These are phyloP conservation scores for Anacardium occidentale DNA, from an alignment of 345 rosid genomes.

Conservation along the genomic window DNA sequence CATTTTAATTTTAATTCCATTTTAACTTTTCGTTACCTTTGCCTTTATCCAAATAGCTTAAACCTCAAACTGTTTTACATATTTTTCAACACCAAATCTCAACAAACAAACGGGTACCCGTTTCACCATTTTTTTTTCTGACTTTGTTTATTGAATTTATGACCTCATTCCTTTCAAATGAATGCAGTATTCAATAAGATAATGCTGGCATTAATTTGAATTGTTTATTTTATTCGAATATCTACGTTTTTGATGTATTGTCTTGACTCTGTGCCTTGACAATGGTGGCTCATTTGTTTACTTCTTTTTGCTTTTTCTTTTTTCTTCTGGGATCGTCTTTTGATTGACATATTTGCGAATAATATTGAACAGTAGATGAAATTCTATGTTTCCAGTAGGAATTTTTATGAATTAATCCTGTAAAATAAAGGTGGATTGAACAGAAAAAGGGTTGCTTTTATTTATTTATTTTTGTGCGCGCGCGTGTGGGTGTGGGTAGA, in stretches of 20 bases:
- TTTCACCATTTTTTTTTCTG: constrained; percentile 6
- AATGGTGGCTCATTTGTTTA: no score
- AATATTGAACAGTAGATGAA: neutral
- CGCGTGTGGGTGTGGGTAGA: neutral
- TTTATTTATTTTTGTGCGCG: no score
- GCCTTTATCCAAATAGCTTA: neutral
- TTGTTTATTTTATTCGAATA: no score
- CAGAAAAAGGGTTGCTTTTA: constrained; percentile 6
- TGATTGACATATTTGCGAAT: neutral
- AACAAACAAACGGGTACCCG: constrained; percentile 28
- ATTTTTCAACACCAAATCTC: neutral
- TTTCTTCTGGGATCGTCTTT: neutral
- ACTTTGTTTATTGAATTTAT: no score
- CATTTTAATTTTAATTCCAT: constrained; percentile 5
- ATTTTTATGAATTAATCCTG: constrained; percentile 4
- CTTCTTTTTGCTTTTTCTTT: neutral
- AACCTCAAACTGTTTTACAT: no score
- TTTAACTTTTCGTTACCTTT: constrained; percentile 8
- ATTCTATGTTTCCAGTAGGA: neutral
- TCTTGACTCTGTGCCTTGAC: no score
- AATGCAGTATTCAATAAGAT: neutral
- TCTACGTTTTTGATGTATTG: neutral
- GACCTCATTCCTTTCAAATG: neutral
- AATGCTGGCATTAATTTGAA: neutral
- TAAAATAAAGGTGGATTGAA: neutral